These are phyloP conservation scores for Candida awuae DNA, from an alignment of 805 yeast species.

Conservation along the genomic window DNA sequence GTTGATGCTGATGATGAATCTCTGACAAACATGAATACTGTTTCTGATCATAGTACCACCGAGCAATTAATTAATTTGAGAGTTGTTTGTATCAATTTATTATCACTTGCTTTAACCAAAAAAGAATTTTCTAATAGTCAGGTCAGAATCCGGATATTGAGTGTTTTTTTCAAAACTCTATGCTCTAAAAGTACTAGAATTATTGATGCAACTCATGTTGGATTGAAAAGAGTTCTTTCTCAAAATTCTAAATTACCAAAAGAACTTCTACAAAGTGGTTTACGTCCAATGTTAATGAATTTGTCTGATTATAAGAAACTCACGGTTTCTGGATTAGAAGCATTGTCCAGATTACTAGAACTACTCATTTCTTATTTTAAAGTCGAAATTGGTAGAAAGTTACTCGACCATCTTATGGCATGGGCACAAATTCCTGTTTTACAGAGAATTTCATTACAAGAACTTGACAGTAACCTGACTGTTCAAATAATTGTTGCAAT, in stretches of 20 bases:
- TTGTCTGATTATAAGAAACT: conserved; percentile 87
- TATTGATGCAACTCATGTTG: conserved; percentile 89
- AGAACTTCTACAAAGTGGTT: conserved; percentile 88
- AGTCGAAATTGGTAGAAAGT: conserved; percentile 91
- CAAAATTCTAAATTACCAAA: conserved; percentile 87
- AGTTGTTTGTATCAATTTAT: conserved; percentile 78
- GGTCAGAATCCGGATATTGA: conserved; percentile 76
- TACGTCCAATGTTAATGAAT: conserved; percentile 92
- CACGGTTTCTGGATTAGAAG: conserved; percentile 84
- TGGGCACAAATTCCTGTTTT: conserved; percentile 86
- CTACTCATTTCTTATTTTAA: conserved; percentile 86
- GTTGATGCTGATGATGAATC: conserved; percentile 98
- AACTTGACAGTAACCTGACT: conserved; percentile 69
- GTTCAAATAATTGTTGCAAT: conserved; percentile 86
- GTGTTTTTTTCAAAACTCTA: conserved; percentile 90
- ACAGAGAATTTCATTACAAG: conserved; percentile 70
- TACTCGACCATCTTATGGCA: conserved; percentile 88
- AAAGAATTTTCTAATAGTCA: conserved; percentile 66
- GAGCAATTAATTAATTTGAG: conserved; percentile 82
- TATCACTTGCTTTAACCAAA: conserved; percentile 76
- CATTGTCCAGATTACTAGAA: conserved; percentile 79
- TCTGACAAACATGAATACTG: conserved; percentile 76
- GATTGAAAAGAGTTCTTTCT: conserved; percentile 72
- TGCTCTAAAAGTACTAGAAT: conserved; percentile 79
- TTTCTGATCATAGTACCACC: conserved; percentile 79